phyloP scores from a whole-genome alignment of 257 asterid species.

The Prunella vulgaris region DNA sequence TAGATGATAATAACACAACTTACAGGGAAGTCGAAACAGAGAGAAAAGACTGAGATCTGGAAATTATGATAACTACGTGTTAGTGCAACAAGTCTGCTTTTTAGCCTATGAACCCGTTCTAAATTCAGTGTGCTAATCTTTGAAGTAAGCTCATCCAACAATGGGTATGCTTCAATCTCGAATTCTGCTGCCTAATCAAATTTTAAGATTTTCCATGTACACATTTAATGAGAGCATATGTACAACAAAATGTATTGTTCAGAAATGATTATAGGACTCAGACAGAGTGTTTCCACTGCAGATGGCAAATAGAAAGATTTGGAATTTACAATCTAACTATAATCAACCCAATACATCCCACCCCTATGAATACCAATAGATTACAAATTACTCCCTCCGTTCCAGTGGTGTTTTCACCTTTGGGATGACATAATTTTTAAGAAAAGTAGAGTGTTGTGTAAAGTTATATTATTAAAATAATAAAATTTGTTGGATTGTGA shows the following conservation, averaged over 20 bases:
- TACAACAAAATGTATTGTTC: neutral
- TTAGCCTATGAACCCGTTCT: slow-evolving; percentile 93
- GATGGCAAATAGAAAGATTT: neutral
- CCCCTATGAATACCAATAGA: neutral
- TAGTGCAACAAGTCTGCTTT: slow-evolving; percentile 95
- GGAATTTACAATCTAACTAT: neutral
- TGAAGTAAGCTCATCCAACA: slow-evolving; percentile 95
- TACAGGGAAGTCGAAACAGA: slow-evolving; percentile 22
- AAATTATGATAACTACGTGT: slow-evolving; percentile 40
- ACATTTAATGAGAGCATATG: slow-evolving; percentile 8
- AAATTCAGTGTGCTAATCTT: slow-evolving; percentile 90
- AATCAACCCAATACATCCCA: neutral
- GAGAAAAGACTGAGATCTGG: slow-evolving; percentile 11
- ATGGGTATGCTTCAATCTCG: slow-evolving; percentile 97
- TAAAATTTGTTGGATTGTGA: too few species aligned
- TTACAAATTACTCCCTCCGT: too few species aligned
- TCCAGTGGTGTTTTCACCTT: too few species aligned
- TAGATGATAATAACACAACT: slow-evolving; percentile 31
- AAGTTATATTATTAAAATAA: too few species aligned
- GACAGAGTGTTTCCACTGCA: neutral
- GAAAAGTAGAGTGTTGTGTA: too few species aligned
- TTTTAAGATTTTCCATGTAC: slow-evolving; percentile 15
- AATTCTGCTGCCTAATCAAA: slow-evolving; percentile 82
- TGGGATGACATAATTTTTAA: too few species aligned
- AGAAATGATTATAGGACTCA: neutral